phyloP scores from a whole-genome alignment of 2,329 filamentous ascomycete genomes.

The Fusarium metavorans region DNA sequence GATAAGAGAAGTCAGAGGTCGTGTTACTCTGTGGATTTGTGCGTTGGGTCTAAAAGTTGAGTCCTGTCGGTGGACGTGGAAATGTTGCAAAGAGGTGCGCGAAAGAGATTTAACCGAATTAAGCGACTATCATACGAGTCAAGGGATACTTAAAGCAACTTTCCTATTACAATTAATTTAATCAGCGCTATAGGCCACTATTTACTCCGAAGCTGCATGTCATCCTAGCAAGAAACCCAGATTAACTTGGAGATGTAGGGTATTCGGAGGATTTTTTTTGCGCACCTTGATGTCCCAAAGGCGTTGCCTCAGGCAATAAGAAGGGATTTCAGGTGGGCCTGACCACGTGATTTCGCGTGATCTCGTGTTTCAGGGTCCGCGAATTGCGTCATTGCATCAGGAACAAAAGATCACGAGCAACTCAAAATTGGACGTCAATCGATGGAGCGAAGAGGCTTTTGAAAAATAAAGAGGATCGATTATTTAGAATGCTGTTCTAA shows the following conservation, averaged over 20 bases:
- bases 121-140: fast-evolving
- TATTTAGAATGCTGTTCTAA: not conserved
- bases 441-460: not conserved
- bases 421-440: not conserved
- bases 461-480: not conserved
- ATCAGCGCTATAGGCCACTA: not conserved
- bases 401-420: not conserved
- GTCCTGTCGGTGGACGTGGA: not conserved
- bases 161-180: not conserved
- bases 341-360: not conserved
- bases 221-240: not conserved
- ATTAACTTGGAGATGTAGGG: not conserved
- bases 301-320: not conserved
- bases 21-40: not conserved
- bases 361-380: not conserved
- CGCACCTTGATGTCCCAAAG: not conserved
- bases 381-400: not conserved
- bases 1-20: not conserved
- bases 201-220: not conserved
- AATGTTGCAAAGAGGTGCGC: not conserved
- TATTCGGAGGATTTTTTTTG: not conserved
- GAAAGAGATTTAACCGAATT: not conserved
- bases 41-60: not conserved
- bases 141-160: not conserved
- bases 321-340: not conserved